phyloP scores from a whole-genome alignment of 352 stramenopile species.

The Globisporangium heterothallicum region DNA sequence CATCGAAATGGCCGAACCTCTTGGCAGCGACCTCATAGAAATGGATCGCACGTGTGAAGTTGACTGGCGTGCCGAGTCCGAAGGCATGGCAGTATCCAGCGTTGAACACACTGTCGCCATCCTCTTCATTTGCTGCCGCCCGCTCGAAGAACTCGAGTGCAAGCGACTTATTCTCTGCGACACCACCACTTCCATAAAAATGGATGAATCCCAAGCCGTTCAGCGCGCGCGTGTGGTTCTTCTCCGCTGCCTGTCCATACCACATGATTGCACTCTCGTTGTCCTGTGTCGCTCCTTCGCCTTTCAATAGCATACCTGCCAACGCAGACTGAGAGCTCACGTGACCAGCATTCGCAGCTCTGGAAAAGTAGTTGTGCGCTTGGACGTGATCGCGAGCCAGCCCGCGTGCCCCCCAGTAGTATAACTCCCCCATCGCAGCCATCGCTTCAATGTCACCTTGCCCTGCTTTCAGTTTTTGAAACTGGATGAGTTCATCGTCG shows the following conservation, averaged over 20 bases:
- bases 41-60: conserved; percentile 48
- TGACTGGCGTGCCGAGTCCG: conserved; percentile 52
- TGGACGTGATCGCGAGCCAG: conserved; percentile 60
- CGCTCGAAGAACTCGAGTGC: conserved; percentile 81
- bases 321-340: conserved; percentile 53
- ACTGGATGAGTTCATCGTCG: conserved; percentile 85
- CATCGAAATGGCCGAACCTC: conserved; percentile 84
- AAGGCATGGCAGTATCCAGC: conserved; percentile 73
- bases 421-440: conserved; percentile 81
- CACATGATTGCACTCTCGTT: conserved; percentile 64
- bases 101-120: conserved; percentile 90
- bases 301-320: conserved; percentile 86
- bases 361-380: conserved; percentile 71
- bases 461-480: conserved; percentile 75
- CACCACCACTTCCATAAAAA: conserved; percentile 69
- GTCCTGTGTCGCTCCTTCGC: conserved; percentile 72
- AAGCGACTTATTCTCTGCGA: conserved; percentile 68
- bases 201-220: conserved; percentile 89
- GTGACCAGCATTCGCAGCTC: conserved; percentile 56
- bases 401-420: conserved; percentile 85
- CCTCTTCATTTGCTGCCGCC: conserved; percentile 64
- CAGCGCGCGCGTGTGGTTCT: conserved; percentile 73
- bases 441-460: conserved; percentile 74
- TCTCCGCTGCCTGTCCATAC: conserved; percentile 64
- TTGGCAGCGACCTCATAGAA: conserved; percentile 56